Percentiles rank a stretch among this genome's conserved stretches.
Evolutionary conservation across 345 rosid genomes (phyloP).

Genomic region (Camelina sativa): DNA sequence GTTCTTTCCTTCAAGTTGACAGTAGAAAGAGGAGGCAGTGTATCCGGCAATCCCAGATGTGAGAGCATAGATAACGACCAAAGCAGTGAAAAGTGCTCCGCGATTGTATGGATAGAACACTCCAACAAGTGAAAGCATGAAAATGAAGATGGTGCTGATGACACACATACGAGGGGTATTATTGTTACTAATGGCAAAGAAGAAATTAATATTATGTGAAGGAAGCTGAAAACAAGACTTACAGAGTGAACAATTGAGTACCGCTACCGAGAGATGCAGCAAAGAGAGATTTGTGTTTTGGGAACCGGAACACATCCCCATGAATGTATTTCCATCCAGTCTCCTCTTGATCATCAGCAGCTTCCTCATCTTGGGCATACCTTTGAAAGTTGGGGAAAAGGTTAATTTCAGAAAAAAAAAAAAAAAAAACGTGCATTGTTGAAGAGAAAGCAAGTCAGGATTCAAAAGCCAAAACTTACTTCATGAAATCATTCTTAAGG

Average conservation of each 20-base stretch:
- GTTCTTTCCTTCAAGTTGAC: conserved; percentile 89
- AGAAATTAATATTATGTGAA: background rate
- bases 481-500: conserved; percentile 86
- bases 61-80: conserved; percentile 86
- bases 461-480: conserved; percentile 59
- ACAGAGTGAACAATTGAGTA: conserved; percentile 79
- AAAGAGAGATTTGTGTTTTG: conserved; percentile 69
- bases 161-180: background rate
- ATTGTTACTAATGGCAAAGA: background rate
- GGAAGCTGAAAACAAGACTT: conserved; percentile 43
- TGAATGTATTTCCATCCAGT: conserved; percentile 93
- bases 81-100: conserved; percentile 87
- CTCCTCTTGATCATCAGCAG: conserved; percentile 90
- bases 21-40: conserved; percentile 77
- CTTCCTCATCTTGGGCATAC: conserved; percentile 86
- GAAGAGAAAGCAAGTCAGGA: background rate
- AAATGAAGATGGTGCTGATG: conserved; percentile 73
- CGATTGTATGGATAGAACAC: conserved; percentile 93
- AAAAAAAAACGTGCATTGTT: background rate
- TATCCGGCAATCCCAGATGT: conserved; percentile 94
- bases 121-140: conserved; percentile 86
- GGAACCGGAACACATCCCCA: conserved; percentile 85
- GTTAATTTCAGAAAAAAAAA: background rate
- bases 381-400: conserved; percentile 35
- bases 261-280: conserved; percentile 86